A percentile compares a stretch with the other conserved stretches of the same genome.
Evolutionary conservation across 352 stramenopile species (phyloP).

Genomic region (Pythium guiyangense): DNA sequence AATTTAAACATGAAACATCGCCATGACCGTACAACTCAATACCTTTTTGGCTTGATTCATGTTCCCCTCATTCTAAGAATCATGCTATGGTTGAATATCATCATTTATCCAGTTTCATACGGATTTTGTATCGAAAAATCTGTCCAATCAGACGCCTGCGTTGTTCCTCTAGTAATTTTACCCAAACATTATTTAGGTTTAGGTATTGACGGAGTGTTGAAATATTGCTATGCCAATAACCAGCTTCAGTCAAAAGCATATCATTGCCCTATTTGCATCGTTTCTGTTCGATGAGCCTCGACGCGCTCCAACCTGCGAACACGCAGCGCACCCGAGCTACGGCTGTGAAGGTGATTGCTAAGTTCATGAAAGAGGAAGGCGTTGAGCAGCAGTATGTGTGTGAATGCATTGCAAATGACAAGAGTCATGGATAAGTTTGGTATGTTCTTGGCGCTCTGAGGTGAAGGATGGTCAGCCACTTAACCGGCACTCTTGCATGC

Average conservation of each 20-base stretch:
- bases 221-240: not conserved
- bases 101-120: not conserved
- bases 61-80: too few species aligned
- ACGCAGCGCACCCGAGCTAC: not conserved
- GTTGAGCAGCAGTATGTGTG: not conserved
- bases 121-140: not conserved
- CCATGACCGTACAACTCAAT: too few species aligned
- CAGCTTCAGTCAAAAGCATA: not conserved
- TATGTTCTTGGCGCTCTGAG: too few species aligned
- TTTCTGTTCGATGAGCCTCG: not conserved
- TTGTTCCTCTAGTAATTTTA: not conserved
- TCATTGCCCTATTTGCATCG: not conserved
- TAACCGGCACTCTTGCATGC: too few species aligned
- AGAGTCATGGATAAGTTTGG: not conserved
- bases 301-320: not conserved
- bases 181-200: not conserved
- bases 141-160: not conserved
- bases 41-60: too few species aligned
- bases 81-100: conserved; percentile 1
- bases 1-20: too few species aligned
- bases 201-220: not conserved
- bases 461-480: too few species aligned
- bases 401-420: not conserved
- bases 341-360: not conserved
- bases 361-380: not conserved